These are phyloP conservation scores for Pyropia yezoensis DNA, from an alignment of 23 red algal genomes.

Conservation along the genomic window DNA sequence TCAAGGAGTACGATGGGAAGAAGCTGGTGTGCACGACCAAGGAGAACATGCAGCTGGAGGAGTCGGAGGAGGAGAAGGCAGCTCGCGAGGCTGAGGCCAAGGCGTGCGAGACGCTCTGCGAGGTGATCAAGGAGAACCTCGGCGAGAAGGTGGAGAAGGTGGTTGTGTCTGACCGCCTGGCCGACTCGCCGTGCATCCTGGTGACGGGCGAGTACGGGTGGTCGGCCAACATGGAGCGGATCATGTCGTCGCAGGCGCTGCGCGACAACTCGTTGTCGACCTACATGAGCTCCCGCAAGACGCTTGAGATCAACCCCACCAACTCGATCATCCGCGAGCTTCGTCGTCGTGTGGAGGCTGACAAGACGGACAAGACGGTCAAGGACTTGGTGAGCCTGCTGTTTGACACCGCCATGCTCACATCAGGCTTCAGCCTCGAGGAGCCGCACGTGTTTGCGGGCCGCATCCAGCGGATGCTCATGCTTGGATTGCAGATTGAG, in stretches of 20 bases:
- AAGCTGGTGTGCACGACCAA: slow-evolving; percentile 96
- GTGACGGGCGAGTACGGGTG: slow-evolving; percentile 92
- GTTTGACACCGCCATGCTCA: slow-evolving; percentile 83
- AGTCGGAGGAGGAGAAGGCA: slow-evolving; percentile 70
- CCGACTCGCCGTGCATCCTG: slow-evolving; percentile 88
- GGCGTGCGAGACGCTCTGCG: slow-evolving; percentile 67
- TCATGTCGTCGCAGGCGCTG: slow-evolving; percentile 96
- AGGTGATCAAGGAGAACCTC: slow-evolving; percentile 92
- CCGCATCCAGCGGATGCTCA: slow-evolving; percentile 93
- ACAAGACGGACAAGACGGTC: slow-evolving; percentile 92
- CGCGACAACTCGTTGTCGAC: slow-evolving; percentile 81
- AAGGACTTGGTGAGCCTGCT: slow-evolving; percentile 91
- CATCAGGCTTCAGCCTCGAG: slow-evolving; percentile 83
- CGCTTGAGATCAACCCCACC: slow-evolving; percentile 82
- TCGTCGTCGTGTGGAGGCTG: slow-evolving; percentile 70
- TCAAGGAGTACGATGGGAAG: slow-evolving; percentile 96
- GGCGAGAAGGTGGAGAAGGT: slow-evolving; percentile 98
- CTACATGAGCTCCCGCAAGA: slow-evolving; percentile 94
- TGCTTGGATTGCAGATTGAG: slow-evolving; percentile 85
- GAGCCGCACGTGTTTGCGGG: slow-evolving; percentile 78
- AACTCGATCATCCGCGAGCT: slow-evolving; percentile 88
- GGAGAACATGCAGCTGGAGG: slow-evolving; percentile 85
- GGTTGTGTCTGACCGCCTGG: slow-evolving; percentile 76
- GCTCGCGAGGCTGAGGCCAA: slow-evolving; percentile 80
- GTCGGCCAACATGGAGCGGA: slow-evolving; percentile 96